Conservation (phyloP, 352 stramenopile species). For the Globisporangium cylindrosporum region DNA sequence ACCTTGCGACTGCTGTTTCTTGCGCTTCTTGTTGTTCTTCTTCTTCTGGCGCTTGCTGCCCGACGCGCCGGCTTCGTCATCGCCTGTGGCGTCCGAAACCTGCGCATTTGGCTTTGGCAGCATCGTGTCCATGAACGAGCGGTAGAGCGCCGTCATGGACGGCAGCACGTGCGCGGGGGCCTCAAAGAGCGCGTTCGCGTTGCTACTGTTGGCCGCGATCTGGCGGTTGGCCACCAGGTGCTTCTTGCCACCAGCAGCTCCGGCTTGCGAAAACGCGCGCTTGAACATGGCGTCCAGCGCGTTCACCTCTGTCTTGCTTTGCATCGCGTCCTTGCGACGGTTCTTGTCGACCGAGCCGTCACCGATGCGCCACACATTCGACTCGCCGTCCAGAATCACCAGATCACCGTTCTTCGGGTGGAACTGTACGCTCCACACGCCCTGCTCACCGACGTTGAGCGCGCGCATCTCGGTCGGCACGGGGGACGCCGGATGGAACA, state of each 20-base stretch:
- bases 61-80: slow-evolving; percentile 5
- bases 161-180: slow-evolving; percentile 79
- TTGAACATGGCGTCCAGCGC: slow-evolving; percentile 47
- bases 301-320: slow-evolving; percentile 32
- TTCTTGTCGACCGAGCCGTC: slow-evolving; percentile 36
- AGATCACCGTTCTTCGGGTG: slow-evolving; percentile 61
- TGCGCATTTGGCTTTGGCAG: slow-evolving; percentile 53
- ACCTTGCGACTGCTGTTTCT: slow-evolving; percentile 33
- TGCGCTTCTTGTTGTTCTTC: slow-evolving; percentile 66
- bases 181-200: slow-evolving; percentile 56
- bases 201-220: slow-evolving; percentile 10
- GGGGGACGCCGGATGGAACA: slow-evolving; percentile 45
- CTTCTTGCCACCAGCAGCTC: slow-evolving; percentile 17
- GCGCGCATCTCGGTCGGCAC: slow-evolving; percentile 49
- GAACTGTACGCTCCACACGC: slow-evolving; percentile 53
- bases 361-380: slow-evolving; percentile 62
- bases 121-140: slow-evolving; percentile 88
- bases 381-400: slow-evolving; percentile 47
- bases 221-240: slow-evolving; percentile 17
- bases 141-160: slow-evolving; percentile 80
- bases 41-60: slow-evolving; percentile 30
- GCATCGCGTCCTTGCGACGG: slow-evolving; percentile 30
- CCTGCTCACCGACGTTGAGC: slow-evolving; percentile 26
- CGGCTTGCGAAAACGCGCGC: slow-evolving; percentile 19
- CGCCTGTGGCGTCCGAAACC: slow-evolving; percentile 5